Base-by-base conservation (phyloP, 352 stramenopile genomes). In the Phytopythium kandeliae region DNA sequence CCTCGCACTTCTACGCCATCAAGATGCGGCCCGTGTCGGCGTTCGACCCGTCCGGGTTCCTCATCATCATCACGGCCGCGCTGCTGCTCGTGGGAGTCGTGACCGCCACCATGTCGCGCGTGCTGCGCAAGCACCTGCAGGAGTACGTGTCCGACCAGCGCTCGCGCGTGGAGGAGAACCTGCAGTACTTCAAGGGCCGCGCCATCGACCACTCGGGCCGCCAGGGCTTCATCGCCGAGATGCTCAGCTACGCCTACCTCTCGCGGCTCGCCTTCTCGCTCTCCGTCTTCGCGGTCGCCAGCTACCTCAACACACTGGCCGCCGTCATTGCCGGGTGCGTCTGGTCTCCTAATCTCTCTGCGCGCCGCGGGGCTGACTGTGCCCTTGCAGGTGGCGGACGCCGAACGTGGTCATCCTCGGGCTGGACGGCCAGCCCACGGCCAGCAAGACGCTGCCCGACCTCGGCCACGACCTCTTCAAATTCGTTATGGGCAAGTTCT, bases 401-500 rank as follows among this genome's bases (percentile, higher is more conserved):
- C 84, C 84, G 34, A 87, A 92, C 34, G 74, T 94, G 10, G 74
- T 92, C 24, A 92, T 94, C 47, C 58, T 94, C 8, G 58, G 74
- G 34, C 60, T 92, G 26, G 50, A 66, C 44, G 79, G 82, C 36
- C 50, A 82, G 37, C 69, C 77, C 53, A 88, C 69, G 13, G 75
- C 60, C 45, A 51, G 60, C 34, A 92, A 92, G 71, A 92, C 84
- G 36, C 70, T 94, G 16, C 84, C 84, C 15, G 84, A 94, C 37
- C 65, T 94, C 15, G 84, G 84, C 33, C 84, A 94, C 57, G 84
- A 94, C 51, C 68, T 91, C 33, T 92, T 94, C 64, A 91, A 89
- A 49, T 88, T 72, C 59, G 80, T 92, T 58, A 89, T 86, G 76
- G 79, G 67, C 38, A 86, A 87, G 61, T 78, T 92, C 57, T 94